Percentiles rank a stretch among this genome's conserved stretches.
Conservation (phyloP, 352 stramenopile genomes). For the Globisporangium orthogonon region DNA sequence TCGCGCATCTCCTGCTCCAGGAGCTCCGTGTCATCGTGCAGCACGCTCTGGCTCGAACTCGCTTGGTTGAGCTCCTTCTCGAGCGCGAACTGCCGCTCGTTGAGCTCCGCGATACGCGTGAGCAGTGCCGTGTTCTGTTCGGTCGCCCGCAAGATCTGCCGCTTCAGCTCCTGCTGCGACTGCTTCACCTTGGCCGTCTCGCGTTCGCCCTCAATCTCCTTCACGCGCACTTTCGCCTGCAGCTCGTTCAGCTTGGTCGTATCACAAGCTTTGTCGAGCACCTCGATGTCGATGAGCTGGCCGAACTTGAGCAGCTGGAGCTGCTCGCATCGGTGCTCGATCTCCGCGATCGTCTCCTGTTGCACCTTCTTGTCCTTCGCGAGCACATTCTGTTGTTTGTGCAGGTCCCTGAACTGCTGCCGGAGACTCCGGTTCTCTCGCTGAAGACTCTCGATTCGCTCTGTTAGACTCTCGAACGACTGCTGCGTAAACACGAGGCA, state of each 20-base stretch:
- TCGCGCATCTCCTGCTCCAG: conserved; percentile 79
- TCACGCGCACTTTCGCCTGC: conserved; percentile 58
- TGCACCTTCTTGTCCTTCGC: conserved; percentile 75
- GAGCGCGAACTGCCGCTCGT: conserved; percentile 69
- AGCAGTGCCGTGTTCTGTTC: conserved; percentile 83
- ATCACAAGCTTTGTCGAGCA: conserved; percentile 85
- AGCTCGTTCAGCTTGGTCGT: conserved; percentile 62
- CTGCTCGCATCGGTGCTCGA: conserved; percentile 68
- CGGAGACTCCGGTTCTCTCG: conserved; percentile 81
- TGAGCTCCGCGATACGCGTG: conserved; percentile 69
- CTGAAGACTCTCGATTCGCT: conserved; percentile 78
- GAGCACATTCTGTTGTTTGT: conserved; percentile 82
- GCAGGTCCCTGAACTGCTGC: conserved; percentile 84
- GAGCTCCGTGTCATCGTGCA: conserved; percentile 44
- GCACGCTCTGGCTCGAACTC: conserved; percentile 29
- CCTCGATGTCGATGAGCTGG: conserved; percentile 76
- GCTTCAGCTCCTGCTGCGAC: conserved; percentile 55
- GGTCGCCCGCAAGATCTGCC: conserved; percentile 71
- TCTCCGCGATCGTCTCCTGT: conserved; percentile 53
- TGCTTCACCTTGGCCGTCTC: conserved; percentile 36
- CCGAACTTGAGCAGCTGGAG: conserved; percentile 81
- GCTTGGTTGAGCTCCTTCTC: conserved; percentile 83
- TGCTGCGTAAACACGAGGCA: conserved; percentile 72
- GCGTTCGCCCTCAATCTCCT: conserved; percentile 70
- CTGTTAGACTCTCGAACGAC: conserved; percentile 49